Percentiles rank a stretch among this genome's conserved stretches.
Conservation (phyloP, 306 rosid genomes). For the Acacia confusa region DNA sequence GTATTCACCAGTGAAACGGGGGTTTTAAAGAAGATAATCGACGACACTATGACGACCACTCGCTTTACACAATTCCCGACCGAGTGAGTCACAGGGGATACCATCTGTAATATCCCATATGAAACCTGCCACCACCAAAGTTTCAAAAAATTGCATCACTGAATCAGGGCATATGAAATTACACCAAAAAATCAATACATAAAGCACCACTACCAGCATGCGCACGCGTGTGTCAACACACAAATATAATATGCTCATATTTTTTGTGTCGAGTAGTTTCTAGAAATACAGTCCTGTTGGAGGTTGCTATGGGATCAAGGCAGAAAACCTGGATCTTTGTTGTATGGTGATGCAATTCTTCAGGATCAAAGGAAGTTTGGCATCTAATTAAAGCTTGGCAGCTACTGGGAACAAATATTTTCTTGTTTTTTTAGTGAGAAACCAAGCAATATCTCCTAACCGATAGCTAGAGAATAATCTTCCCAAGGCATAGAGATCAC, state of each 20-base stretch:
- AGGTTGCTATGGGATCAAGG: not conserved
- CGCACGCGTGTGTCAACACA: not conserved
- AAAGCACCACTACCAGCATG: not conserved
- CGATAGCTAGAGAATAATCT: too few species aligned
- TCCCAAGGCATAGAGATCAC: too few species aligned
- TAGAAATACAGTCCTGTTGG: not conserved
- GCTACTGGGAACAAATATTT: not conserved
- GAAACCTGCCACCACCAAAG: slow-evolving; percentile 54
- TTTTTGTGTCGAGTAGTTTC: not conserved
- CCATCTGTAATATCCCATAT: slow-evolving; percentile 57
- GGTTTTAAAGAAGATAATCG: slow-evolving; percentile 69
- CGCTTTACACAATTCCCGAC: slow-evolving; percentile 81
- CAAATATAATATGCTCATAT: not conserved
- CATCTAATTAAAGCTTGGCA: not conserved
- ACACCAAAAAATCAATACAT: not conserved
- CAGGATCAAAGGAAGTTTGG: not conserved
- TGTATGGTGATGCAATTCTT: not conserved
- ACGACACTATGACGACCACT: slow-evolving; percentile 63
- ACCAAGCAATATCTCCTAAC: too few species aligned
- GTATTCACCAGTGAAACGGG: slow-evolving; percentile 48
- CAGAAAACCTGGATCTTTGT: not conserved
- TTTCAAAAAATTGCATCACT: not conserved
- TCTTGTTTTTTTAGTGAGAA: not conserved
- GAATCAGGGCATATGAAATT: not conserved
- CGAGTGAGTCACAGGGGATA: slow-evolving; percentile 74